Evolutionary conservation across 2,329 filamentous ascomycete genomes (phyloP), one percentile per base, ranked within the genome.

Genomic region (Alternaria burnsii): DNA sequence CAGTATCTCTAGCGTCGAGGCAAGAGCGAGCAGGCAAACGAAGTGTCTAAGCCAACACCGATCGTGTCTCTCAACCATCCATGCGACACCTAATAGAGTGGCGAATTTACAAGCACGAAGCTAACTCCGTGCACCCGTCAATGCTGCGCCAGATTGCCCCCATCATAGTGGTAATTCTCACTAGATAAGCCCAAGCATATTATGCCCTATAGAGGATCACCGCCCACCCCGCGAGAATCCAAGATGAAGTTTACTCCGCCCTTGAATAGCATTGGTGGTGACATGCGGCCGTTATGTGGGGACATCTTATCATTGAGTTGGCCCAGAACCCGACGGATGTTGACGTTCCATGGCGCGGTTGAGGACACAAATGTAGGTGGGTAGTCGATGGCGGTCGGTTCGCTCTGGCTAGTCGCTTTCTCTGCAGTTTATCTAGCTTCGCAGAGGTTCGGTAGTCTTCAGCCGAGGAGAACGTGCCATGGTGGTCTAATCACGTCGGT

Each of bases 31-130:
- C 9, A 10, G n/a, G n/a, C 16, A 26, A 26, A 8, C 24, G 24
- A 26, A 26, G 24, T 8, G 0, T 26, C 24, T 26, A 26, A 26
- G 24, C 24, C 2, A 26, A 26, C 1, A 26, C 24, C 24, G 3
- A 38, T 18, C n/a, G 16, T 1, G 16, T 38, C 9, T 2, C 0
- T 0, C 18, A 10, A 9, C 4, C 3, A 18, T 8, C 4, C 9
- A 38, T 9, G 8, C 36, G 6, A 38, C 9, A n/a, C 6, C 16
- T 3, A 10, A n/a, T 18, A 16, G 36, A 16, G 36, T 8, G 16
- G 9, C 36, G 16, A 7, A 9, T 38, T 16, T n/a, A 16, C 36
- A 4, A 9, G 6, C 7, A 14, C 36, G 16, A 38, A 18, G 36
- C 16, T 38, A 16, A 38, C 16, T 16, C 12, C 8, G 7, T n/a